Conservation (phyloP, 2,329 filamentous ascomycete species). For the Zymoseptoria crescenta region DNA sequence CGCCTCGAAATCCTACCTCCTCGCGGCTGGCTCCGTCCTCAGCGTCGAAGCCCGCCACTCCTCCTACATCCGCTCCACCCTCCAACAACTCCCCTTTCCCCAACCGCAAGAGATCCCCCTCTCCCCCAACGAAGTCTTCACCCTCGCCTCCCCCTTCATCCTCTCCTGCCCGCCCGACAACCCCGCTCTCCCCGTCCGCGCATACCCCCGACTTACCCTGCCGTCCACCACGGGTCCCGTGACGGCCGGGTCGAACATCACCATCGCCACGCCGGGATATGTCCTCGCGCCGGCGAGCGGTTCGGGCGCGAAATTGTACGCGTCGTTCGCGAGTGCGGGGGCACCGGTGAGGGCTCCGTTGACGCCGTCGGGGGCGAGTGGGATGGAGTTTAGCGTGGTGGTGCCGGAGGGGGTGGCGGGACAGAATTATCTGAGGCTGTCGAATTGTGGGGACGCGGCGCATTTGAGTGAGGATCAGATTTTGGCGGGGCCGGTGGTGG, state of each 20-base stretch:
- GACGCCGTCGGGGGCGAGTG: constrained; percentile 8
- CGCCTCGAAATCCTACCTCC: constrained; percentile 51
- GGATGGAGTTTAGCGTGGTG: constrained; percentile 14
- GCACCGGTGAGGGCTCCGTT: constrained; percentile 14
- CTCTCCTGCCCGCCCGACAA: constrained; percentile 49
- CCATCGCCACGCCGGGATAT: constrained; percentile 8
- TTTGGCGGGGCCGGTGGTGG: constrained; percentile 17
- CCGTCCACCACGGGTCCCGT: constrained; percentile 11
- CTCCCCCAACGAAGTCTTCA: constrained; percentile 52
- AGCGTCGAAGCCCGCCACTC: constrained; percentile 57
- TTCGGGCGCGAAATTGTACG: constrained; percentile 10
- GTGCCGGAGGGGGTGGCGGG: constrained; percentile 17
- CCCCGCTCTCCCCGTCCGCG: constrained; percentile 50
- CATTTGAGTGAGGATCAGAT: constrained; percentile 14
- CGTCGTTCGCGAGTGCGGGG: constrained; percentile 15
- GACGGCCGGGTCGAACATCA: constrained; percentile 7
- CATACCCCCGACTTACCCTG: constrained; percentile 19
- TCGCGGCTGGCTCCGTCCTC: constrained; percentile 54
- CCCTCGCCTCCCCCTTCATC: constrained; percentile 57
- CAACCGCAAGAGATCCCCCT: constrained; percentile 55
- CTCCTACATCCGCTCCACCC: constrained; percentile 37
- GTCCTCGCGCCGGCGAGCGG: constrained; percentile 7
- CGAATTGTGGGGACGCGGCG: constrained; percentile 13
- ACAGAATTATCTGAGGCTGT: constrained; percentile 19
- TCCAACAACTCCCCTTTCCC: constrained; percentile 48